Evolutionary conservation across 768 basidiomycete genomes (phyloP).

Genomic region (Macrocybe gigantea): DNA sequence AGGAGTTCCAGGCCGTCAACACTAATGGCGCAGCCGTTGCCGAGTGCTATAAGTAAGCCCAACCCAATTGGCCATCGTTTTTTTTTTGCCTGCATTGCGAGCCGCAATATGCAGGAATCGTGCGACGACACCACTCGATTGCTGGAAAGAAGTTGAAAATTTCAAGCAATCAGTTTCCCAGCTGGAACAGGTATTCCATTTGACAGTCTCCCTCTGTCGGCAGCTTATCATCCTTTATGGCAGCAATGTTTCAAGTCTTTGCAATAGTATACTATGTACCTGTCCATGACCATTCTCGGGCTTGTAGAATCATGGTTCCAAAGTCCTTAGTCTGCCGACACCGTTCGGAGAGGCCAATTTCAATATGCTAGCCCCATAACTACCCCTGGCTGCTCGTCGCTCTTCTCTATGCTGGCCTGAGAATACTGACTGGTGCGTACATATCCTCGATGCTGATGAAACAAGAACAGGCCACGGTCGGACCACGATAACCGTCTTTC

Average conservation of each 20-base stretch:
- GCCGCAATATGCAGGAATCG: conserved; percentile 33
- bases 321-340: too few species aligned
- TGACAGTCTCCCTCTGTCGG: not conserved
- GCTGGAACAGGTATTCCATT: conserved; percentile 56
- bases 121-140: conserved; percentile 54
- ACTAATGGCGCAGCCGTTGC: conserved; percentile 53
- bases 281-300: conserved; percentile 1
- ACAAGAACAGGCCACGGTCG: conserved; percentile 6
- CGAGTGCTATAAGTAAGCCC: conserved; percentile 68
- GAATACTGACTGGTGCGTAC: conserved; percentile 5
- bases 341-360: not conserved
- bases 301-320: conserved; percentile 1
- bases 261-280: conserved; percentile 23
- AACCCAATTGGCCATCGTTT: not conserved
- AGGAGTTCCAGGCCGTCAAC: conserved; percentile 51
- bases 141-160: conserved; percentile 63
- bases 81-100: not conserved
- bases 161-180: conserved; percentile 67
- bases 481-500: too few species aligned
- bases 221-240: conserved; percentile 4
- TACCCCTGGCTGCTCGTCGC: conserved; percentile 8
- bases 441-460: not conserved
- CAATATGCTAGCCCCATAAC: conserved; percentile 15
- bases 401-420: conserved; percentile 5
- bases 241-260: conserved; percentile 64